These are phyloP conservation scores for Penicillium cataractarum DNA, from an alignment of 495 filamentous ascomycete species.

Conservation along the genomic window DNA sequence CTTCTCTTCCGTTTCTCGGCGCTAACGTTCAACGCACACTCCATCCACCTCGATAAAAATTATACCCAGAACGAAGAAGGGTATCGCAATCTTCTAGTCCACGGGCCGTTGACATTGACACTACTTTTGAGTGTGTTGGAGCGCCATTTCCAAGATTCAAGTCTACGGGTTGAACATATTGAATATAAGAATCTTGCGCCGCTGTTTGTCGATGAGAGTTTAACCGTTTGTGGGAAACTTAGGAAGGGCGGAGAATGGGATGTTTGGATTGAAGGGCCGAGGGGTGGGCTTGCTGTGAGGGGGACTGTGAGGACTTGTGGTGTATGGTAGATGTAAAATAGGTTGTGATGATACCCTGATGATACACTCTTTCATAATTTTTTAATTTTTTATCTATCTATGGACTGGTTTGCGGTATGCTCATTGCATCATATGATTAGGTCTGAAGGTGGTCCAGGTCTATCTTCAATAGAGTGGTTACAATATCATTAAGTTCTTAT, in stretches of 20 bases:
- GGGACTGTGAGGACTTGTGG: conserved; percentile 45
- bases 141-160: conserved; percentile 42
- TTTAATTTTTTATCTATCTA: too few species aligned
- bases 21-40: conserved; percentile 83
- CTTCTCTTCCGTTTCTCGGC: conserved; percentile 86
- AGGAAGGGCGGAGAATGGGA: conserved; percentile 50
- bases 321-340: background rate
- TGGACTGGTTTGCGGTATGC: too few species aligned
- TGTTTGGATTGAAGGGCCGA: conserved; percentile 67
- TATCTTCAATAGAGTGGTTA: too few species aligned
- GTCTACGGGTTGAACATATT: conserved; percentile 50
- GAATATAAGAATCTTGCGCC: conserved; percentile 85
- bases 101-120: conserved; percentile 80
- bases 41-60: conserved; percentile 76
- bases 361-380: too few species aligned
- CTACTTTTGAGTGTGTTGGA: conserved; percentile 70
- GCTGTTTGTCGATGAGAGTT: conserved; percentile 69
- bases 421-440: too few species aligned
- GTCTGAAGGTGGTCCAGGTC: background rate
- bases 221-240: conserved; percentile 59
- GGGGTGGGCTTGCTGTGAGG: conserved; percentile 65
- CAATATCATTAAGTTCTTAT: too few species aligned
- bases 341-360: background rate
- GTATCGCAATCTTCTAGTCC: conserved; percentile 74
- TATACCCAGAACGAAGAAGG: conserved; percentile 75